phyloP scores from a whole-genome alignment of 306 rosid species.

The Hippophae gyantsensis region DNA sequence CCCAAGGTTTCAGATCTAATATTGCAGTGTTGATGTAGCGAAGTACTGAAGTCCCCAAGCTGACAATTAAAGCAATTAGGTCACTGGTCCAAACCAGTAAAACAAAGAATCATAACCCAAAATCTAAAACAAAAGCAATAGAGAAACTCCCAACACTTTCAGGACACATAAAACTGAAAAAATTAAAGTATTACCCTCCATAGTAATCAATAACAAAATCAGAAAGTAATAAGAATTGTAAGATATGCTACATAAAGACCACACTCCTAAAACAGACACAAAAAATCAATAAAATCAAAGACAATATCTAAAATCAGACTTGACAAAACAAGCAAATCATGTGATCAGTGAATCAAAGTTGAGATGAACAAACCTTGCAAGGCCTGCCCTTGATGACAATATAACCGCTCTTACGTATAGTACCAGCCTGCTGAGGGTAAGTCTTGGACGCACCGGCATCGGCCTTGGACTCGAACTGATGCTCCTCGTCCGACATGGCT shows the following conservation, averaged over 20 bases:
- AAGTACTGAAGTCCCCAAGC: too few relatives aligned
- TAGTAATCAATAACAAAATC: too few relatives aligned
- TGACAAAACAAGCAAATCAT: background rate
- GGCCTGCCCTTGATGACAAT: slow-evolving; percentile 82
- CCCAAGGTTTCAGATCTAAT: too few relatives aligned
- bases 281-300: background rate
- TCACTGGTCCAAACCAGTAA: too few relatives aligned
- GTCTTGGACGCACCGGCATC: slow-evolving; percentile 99
- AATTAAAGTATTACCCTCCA: too few relatives aligned
- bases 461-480: slow-evolving; percentile 91
- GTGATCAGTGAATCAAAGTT: too few relatives aligned
- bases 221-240: too few relatives aligned
- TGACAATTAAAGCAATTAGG: too few relatives aligned
- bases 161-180: too few relatives aligned
- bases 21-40: too few relatives aligned
- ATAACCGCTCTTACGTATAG: slow-evolving; percentile 90
- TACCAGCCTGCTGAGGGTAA: slow-evolving; percentile 93
- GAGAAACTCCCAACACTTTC: background rate
- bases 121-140: background rate
- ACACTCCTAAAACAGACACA: background rate
- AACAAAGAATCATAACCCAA: too few relatives aligned
- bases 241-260: background rate
- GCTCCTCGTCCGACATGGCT: slow-evolving; percentile 96
- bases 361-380: slow-evolving; percentile 57
- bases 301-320: background rate